Evolutionary conservation across 1,139 yeast genomes (phyloP).

Genomic region (Blastobotrys arbuscula): DNA sequence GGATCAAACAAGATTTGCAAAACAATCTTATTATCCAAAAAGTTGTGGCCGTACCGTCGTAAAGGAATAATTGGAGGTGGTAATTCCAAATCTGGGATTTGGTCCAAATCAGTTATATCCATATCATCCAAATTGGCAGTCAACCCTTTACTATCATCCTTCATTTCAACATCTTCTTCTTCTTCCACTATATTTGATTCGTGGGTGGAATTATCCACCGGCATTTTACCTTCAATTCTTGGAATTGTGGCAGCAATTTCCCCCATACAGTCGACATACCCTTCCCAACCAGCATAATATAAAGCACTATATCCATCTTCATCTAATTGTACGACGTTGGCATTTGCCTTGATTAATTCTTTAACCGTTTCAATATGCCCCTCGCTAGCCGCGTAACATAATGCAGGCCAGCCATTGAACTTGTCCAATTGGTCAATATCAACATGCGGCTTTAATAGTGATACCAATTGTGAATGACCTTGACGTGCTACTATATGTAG

Average conservation of each 20-base stretch:
- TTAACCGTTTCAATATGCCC: conserved; percentile 72
- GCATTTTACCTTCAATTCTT: conserved; percentile 1
- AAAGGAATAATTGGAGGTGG: conserved; percentile 97
- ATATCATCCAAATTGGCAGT: conserved; percentile 15
- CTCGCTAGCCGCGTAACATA: conserved; percentile 83
- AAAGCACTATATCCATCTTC: conserved; percentile 79
- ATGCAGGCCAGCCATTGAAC: conserved; percentile 89
- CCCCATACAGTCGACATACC: conserved; percentile 74
- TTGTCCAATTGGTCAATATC: conserved; percentile 76
- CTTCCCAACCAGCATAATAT: conserved; percentile 91
- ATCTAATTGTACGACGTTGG: conserved; percentile 67
- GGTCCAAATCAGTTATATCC: conserved; percentile 46
- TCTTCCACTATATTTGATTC: neutral
- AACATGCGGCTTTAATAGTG: conserved; percentile 61
- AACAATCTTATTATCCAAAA: conserved; percentile 73
- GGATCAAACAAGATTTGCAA: conserved; percentile 69
- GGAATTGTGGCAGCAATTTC: conserved; percentile 41
- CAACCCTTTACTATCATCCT: neutral
- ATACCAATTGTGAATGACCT: conserved; percentile 67
- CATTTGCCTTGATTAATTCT: conserved; percentile 67
- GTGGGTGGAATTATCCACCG: conserved; percentile 12
- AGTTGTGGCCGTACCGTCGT: conserved; percentile 91
- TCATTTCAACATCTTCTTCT: neutral
- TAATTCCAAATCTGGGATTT: conserved; percentile 81
- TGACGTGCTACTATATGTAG: conserved; percentile 83